A percentile compares a stretch with the other conserved stretches of the same genome.
Conservation (phyloP, 1,284 basidiomycete species). For the Irpex rosettiformis region DNA sequence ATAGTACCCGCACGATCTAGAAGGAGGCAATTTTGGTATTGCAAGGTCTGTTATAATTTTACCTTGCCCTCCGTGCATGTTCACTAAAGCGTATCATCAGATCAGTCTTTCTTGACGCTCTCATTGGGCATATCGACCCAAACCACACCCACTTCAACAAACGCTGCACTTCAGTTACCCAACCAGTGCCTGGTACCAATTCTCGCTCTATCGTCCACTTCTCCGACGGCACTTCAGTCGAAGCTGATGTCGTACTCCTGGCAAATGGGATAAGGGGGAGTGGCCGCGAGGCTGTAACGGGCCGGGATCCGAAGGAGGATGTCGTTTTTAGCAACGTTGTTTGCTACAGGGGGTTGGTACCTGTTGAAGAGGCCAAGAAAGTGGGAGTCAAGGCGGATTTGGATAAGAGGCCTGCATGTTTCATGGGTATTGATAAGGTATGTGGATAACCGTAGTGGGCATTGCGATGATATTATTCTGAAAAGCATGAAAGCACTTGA, state of each 20-base stretch:
- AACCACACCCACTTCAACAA: conserved; percentile 42
- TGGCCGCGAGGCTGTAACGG: conserved; percentile 32
- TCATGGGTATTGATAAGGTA: conserved; percentile 12
- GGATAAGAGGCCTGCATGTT: neutral
- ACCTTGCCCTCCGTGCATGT: neutral
- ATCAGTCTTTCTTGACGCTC: conserved; percentile 42
- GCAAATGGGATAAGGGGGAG: conserved; percentile 47
- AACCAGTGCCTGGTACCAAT: conserved; percentile 14
- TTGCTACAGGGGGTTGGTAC: conserved; percentile 42
- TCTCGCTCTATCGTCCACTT: conserved; percentile 35
- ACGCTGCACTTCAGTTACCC: conserved; percentile 35
- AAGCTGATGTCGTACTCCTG: conserved; percentile 45
- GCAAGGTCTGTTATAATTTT: conserved; percentile 19
- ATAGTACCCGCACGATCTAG: conserved; percentile 35
- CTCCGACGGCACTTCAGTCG: conserved; percentile 38
- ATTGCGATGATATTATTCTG: neutral
- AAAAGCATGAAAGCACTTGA: conserved; percentile 5
- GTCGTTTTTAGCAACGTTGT: conserved; percentile 38
- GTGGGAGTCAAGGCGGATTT: conserved; percentile 36
- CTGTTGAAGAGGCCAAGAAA: conserved; percentile 29
- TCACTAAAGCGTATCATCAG: conserved; percentile 22
- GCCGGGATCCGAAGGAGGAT: conserved; percentile 21
- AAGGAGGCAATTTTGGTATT: conserved; percentile 28
- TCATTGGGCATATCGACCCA: conserved; percentile 39
- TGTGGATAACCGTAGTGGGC: neutral